Evolutionary conservation across 192 early-diverging fungal genomes (phyloP).

Genomic region (Spizellomyces punctatus): DNA sequence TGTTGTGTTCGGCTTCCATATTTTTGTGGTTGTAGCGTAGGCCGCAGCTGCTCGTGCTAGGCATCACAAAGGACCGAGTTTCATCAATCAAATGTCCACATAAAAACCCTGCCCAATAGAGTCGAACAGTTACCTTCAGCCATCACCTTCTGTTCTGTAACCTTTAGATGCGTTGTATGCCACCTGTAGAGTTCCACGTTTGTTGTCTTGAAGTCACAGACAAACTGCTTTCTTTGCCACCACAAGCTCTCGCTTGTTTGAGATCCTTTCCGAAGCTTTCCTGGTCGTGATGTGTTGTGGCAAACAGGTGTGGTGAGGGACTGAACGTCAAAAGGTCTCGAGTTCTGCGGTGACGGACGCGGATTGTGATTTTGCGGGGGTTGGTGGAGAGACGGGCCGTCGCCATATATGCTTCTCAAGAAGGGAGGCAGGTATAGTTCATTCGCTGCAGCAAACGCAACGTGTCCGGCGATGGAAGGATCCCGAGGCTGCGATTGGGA

Average conservation of each 20-base stretch:
- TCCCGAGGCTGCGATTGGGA: no score
- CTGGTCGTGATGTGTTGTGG: not conserved
- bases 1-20: not conserved
- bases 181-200: conserved; percentile 35
- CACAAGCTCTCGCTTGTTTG: conserved; percentile 7
- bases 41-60: conserved; percentile 29
- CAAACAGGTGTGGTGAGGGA: not conserved
- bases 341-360: not conserved
- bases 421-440: conserved; percentile 4
- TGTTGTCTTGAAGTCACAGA: conserved; percentile 35
- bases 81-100: not conserved
- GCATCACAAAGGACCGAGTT: not conserved
- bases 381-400: not conserved
- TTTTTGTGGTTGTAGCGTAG: conserved; percentile 2
- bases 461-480: no score
- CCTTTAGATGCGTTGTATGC: conserved; percentile 35
- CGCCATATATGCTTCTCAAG: conserved; percentile 19
- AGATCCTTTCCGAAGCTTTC: not conserved
- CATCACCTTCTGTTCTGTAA: conserved; percentile 20
- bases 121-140: conserved; percentile 27
- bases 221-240: conserved; percentile 27
- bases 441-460: no score
- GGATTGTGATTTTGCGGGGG: no score
- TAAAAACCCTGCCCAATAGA: not conserved
- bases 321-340: not conserved